A percentile compares a stretch with the other conserved stretches of the same genome.
Evolutionary conservation across 23 red algal species (phyloP).

Genomic region (Gracilaria caudata): DNA sequence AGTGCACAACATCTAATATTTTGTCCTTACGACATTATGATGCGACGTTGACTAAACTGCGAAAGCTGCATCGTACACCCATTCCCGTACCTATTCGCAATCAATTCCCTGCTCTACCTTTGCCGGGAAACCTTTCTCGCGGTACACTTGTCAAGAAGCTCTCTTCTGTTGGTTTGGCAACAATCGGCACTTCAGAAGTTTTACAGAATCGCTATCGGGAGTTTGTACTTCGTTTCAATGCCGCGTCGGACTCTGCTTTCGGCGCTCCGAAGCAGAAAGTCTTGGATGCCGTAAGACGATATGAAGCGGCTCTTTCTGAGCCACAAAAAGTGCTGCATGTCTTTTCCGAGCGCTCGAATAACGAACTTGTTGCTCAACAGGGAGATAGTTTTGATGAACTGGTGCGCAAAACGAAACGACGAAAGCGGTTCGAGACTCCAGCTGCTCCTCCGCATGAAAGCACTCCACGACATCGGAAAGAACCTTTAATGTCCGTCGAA

Average conservation of each 20-base stretch:
- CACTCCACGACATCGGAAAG: not conserved
- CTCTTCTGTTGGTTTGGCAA: not conserved
- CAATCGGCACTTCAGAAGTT: not conserved
- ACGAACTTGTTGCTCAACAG: not conserved
- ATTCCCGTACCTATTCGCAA: not conserved
- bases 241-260: slow-evolving; percentile 25
- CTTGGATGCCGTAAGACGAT: not conserved
- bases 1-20: slow-evolving; percentile 11
- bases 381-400: slow-evolving; percentile 42
- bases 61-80: not conserved
- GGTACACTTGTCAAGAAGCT: slow-evolving; percentile 6
- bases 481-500: not conserved
- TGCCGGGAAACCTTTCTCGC: slow-evolving; percentile 10
- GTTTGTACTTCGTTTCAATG: slow-evolving; percentile 44
- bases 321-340: not conserved
- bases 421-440: not conserved
- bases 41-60: not conserved
- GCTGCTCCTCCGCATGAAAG: not conserved
- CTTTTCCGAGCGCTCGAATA: slow-evolving; percentile 4
- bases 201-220: slow-evolving; percentile 23
- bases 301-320: slow-evolving; percentile 16
- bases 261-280: slow-evolving; percentile 11
- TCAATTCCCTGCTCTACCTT: not conserved
- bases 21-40: slow-evolving; percentile 19
- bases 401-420: slow-evolving; percentile 22